Percentiles rank a stretch among this genome's conserved stretches.
Evolutionary conservation across 768 basidiomycete species (phyloP).

Genomic region (Harrya chromipes): DNA sequence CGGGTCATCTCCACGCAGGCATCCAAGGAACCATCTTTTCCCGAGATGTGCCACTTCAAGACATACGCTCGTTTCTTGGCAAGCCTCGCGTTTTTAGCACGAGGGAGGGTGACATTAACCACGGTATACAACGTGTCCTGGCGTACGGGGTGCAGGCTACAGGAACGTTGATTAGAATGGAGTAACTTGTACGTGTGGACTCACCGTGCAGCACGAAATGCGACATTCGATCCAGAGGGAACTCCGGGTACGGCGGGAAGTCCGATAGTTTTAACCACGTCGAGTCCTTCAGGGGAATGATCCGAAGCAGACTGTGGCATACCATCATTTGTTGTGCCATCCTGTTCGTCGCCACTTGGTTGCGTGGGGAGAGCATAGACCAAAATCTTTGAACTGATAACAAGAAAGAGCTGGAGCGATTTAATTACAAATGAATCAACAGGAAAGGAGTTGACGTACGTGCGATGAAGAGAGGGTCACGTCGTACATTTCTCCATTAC

Average conservation of each 20-base stretch:
- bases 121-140: constrained; percentile 61
- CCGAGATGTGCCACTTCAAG: constrained; percentile 67
- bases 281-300: constrained; percentile 27
- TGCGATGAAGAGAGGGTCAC: constrained; percentile 68
- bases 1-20: constrained; percentile 47
- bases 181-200: constrained; percentile 5
- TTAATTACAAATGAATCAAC: not conserved
- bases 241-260: constrained; percentile 49
- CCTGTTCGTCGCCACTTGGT: not conserved
- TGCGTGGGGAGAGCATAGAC: constrained; percentile 55
- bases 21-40: constrained; percentile 67
- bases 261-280: constrained; percentile 50
- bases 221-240: constrained; percentile 39
- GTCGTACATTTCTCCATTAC: constrained; percentile 84
- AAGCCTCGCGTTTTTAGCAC: constrained; percentile 51
- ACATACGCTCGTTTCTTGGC: constrained; percentile 60
- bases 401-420: constrained; percentile 54
- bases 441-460: constrained; percentile 37
- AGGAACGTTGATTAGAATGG: constrained; percentile 8
- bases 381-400: constrained; percentile 59
- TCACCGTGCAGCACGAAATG: constrained; percentile 65
- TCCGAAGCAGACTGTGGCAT: constrained; percentile 33
- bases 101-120: constrained; percentile 65
- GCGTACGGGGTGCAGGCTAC: constrained; percentile 57
- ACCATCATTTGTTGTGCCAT: not conserved